Base-by-base conservation (phyloP, 2,329 filamentous ascomycete species). In the Fusarium keratoplasticum region DNA sequence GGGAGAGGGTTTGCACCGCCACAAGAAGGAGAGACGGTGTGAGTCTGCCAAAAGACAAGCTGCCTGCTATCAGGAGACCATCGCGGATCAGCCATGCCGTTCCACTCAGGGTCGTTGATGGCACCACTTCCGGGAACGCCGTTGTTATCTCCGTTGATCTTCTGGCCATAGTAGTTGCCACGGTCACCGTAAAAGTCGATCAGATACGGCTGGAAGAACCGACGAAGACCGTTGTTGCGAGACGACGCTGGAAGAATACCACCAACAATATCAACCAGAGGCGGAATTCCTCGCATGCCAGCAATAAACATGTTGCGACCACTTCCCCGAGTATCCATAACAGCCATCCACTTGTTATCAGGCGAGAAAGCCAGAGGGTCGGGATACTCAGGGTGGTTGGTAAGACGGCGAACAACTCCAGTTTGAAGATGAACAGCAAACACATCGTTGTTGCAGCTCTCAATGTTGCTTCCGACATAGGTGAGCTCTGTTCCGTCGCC, bases 141-240 rank as follows among this genome's bases (percentile, higher is more conserved):
- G 20, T 80, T 72, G 0, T 80, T 81, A 3, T 67, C 82, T 0
- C 73, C 80, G 40, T 87, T 87, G 62, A 87, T 71, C 66, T 79
- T 79, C 70, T 85, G 84, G 6, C 86, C 86, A 64, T 81, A 85
- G 72, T 87, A 87, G 0, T 75, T 59, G 1, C 80, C 84, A 1
- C 86, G 83, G 70, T 88, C 86, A 5, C 86, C 86, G 33, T 85
- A 71, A 1, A 76, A 72, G 64, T 87, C 86, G 6, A 87, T 75
- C 1, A 88, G 77, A n/a, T 79, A 83, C 0, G 85, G 86, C 64
- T 84, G 81, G 64, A 87, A 87, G 78, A 87, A 87, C 0, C 85
- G 78, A 3, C 86, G 79, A 4, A 61, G 58, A 0, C 84, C 84
- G 61, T 88, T 87, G 68, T 88, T 87, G 9, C 86, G 82, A 2